A percentile compares a stretch with the other conserved stretches of the same genome.
These are phyloP conservation scores for Cercospora brassicicola DNA, from an alignment of 2,329 filamentous ascomycete genomes.

Conservation along the genomic window DNA sequence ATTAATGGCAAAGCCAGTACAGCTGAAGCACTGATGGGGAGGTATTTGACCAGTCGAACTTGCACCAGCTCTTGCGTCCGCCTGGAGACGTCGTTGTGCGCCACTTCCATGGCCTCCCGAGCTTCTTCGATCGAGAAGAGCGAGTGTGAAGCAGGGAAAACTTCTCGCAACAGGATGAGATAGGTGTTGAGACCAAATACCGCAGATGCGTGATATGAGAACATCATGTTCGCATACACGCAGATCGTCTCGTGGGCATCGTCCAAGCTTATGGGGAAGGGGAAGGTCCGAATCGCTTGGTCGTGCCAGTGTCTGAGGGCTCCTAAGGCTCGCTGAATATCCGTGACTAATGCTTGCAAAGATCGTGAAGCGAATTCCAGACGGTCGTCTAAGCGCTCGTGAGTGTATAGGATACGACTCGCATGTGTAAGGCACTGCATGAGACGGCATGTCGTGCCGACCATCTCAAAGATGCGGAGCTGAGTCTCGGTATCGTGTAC, in stretches of 20 bases:
- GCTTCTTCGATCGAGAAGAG: conserved; percentile 27
- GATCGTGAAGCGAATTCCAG: conserved; percentile 22
- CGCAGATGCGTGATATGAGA: conserved; percentile 27
- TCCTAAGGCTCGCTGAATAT: conserved; percentile 22
- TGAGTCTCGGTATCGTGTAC: conserved; percentile 29
- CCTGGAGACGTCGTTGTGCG: conserved; percentile 26
- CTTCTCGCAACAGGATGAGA: conserved; percentile 24
- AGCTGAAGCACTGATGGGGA: conserved; percentile 25
- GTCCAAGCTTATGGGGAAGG: conserved; percentile 26
- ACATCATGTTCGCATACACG: conserved; percentile 30
- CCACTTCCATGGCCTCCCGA: conserved; percentile 23
- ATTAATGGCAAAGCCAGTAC: conserved; percentile 23
- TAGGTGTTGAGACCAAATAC: conserved; percentile 28
- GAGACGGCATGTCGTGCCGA: conserved; percentile 23
- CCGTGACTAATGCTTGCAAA: conserved; percentile 17
- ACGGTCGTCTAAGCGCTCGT: conserved; percentile 27
- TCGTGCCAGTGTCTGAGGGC: conserved; percentile 26
- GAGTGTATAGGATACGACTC: conserved; percentile 22
- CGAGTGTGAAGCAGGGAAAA: conserved; percentile 18
- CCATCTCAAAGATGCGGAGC: conserved; percentile 26
- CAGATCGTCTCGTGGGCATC: conserved; percentile 26
- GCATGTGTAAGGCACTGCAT: conserved; percentile 26
- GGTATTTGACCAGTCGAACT: conserved; percentile 25
- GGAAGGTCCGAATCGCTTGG: conserved; percentile 24
- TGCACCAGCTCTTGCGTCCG: conserved; percentile 29